phyloP scores from a whole-genome alignment of 140 eudicot genomes.

The Flaveria floridana region DNA sequence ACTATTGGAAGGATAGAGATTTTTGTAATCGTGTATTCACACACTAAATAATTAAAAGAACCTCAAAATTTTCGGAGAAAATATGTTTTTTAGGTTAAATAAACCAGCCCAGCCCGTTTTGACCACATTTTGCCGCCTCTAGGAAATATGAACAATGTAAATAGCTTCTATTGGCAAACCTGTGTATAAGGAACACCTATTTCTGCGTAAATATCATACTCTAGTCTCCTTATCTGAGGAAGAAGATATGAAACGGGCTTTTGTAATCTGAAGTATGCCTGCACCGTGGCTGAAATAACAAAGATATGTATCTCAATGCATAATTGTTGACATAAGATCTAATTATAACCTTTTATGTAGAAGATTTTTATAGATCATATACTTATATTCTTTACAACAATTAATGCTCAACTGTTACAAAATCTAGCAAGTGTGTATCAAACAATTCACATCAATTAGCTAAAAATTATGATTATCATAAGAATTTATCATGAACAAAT shows the following conservation, averaged over 20 bases:
- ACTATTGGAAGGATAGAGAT: neutral
- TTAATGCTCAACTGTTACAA: neutral
- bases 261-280: slow-evolving; percentile 61
- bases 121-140: slow-evolving; percentile 1
- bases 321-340: neutral
- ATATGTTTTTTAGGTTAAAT: neutral
- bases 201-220: slow-evolving; percentile 65
- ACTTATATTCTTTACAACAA: neutral
- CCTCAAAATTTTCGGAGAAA: neutral
- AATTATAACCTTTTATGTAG: neutral
- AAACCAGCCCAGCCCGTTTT: neutral
- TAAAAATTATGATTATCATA: neutral
- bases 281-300: slow-evolving; percentile 57
- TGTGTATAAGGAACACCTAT: slow-evolving; percentile 61
- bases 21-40: neutral
- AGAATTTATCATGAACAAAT: neutral
- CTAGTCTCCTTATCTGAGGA: slow-evolving; percentile 57
- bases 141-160: slow-evolving; percentile 8
- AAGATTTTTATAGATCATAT: neutral
- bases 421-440: neutral
- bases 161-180: slow-evolving; percentile 41
- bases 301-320: neutral
- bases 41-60: neutral
- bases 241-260: slow-evolving; percentile 70
- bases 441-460: neutral